phyloP scores from a whole-genome alignment of 2,329 filamentous ascomycete genomes.

The Alternaria rosae region DNA sequence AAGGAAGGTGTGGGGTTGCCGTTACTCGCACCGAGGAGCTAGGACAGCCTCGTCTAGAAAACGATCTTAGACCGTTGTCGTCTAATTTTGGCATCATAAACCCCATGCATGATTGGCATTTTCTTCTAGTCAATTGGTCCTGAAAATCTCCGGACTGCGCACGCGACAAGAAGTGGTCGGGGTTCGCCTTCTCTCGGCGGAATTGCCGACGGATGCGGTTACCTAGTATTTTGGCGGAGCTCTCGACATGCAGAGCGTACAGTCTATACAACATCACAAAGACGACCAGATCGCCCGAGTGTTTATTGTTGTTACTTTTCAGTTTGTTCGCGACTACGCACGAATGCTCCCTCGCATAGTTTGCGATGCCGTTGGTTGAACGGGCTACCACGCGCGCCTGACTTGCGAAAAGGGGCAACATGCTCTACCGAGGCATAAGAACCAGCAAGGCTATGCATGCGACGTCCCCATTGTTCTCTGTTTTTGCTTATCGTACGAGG shows the following conservation, averaged over 20 bases:
- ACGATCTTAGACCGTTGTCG: not conserved
- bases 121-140: not conserved
- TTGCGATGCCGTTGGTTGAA: not conserved
- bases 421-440: not conserved
- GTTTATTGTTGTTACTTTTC: rapidly evolving
- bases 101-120: not conserved
- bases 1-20: not conserved
- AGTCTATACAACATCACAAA: not conserved
- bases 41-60: not conserved
- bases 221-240: not conserved
- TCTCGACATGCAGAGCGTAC: rapidly evolving
- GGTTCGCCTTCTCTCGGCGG: not conserved
- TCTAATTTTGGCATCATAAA: not conserved
- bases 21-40: not conserved
- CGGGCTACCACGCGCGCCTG: not conserved
- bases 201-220: not conserved
- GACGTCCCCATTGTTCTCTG: not conserved
- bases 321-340: too few relatives aligned
- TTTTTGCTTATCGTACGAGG: not conserved
- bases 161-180: not conserved
- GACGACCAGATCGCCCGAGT: not conserved
- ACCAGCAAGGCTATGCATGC: not conserved
- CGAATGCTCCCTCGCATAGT: not conserved
- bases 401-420: not conserved
- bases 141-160: not conserved